Conservation (phyloP, 2,329 filamentous ascomycete species). For the Monilinia polystroma region DNA sequence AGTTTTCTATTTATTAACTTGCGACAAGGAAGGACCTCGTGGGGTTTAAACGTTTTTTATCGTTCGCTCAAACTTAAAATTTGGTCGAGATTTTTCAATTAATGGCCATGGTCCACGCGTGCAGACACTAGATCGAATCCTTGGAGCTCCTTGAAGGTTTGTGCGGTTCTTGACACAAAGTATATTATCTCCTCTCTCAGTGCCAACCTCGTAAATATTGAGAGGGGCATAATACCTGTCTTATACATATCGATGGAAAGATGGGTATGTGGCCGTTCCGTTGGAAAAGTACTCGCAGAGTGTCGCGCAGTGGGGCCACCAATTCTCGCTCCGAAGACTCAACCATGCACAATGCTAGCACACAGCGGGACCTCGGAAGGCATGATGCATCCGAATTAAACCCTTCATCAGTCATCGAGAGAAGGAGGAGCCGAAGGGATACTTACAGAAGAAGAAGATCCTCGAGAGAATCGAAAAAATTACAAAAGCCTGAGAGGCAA, state of each 20-base stretch:
- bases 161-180: not conserved
- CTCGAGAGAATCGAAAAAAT: constrained; percentile 41
- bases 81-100: constrained; percentile 18
- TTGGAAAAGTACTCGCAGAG: constrained; percentile 67
- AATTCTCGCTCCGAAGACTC: constrained; percentile 55
- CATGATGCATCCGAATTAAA: constrained; percentile 40
- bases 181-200: constrained; percentile 6
- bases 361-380: constrained; percentile 34
- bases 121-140: constrained; percentile 19
- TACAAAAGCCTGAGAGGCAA: constrained; percentile 48
- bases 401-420: constrained; percentile 35
- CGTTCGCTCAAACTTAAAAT: constrained; percentile 5
- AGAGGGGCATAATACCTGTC: constrained; percentile 23
- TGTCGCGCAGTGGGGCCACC: constrained; percentile 53
- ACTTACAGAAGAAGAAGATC: constrained; percentile 35
- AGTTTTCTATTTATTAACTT: constrained; percentile 21
- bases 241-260: constrained; percentile 35
- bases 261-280: constrained; percentile 87
- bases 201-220: constrained; percentile 16
- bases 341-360: constrained; percentile 41
- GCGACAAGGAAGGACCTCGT: constrained; percentile 25
- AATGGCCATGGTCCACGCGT: constrained; percentile 18
- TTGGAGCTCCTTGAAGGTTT: constrained; percentile 1
- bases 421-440: constrained; percentile 41
- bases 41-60: constrained; percentile 11